Conservation (phyloP, 306 rosid genomes). For the Cicer chorassanicum region DNA sequence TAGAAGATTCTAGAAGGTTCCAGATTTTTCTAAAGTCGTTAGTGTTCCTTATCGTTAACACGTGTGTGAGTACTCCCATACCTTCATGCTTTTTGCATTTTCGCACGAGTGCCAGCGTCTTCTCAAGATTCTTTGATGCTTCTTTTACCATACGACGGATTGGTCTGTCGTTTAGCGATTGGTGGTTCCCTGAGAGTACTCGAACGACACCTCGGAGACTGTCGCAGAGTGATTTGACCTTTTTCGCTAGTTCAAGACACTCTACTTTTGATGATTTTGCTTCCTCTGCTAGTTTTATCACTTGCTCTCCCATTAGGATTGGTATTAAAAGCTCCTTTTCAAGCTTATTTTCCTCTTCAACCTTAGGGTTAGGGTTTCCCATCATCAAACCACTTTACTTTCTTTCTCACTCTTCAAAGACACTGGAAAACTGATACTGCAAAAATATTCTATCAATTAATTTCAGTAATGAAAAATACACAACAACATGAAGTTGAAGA, state of each 20-base stretch:
- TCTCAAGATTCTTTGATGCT: conserved; percentile 65
- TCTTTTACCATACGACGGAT: conserved; percentile 71
- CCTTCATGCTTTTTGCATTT: conserved; percentile 66
- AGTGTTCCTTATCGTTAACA: conserved; percentile 68
- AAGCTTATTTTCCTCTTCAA: conserved; percentile 55
- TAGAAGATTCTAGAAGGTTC: conserved; percentile 67
- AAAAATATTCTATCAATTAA: not conserved
- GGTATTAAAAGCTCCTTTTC: conserved; percentile 65
- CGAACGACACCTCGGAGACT: conserved; percentile 72
- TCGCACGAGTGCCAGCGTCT: conserved; percentile 61
- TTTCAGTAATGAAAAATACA: not conserved
- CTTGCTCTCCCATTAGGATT: conserved; percentile 69
- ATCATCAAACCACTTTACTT: conserved; percentile 26
- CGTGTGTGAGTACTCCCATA: conserved; percentile 77
- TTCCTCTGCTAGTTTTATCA: conserved; percentile 70
- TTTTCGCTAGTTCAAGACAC: conserved; percentile 60
- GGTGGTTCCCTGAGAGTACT: conserved; percentile 52
- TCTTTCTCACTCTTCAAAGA: not conserved
- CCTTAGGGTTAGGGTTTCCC: conserved; percentile 42
- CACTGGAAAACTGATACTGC: not conserved
- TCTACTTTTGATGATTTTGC: conserved; percentile 68
- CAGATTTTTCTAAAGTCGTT: conserved; percentile 71
- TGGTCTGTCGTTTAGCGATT: conserved; percentile 72
- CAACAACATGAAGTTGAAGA: conserved; percentile 3
- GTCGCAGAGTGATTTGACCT: conserved; percentile 64